These are phyloP conservation scores for Tricholoma furcatifolium DNA, from an alignment of 768 basidiomycete species.

Conservation along the genomic window DNA sequence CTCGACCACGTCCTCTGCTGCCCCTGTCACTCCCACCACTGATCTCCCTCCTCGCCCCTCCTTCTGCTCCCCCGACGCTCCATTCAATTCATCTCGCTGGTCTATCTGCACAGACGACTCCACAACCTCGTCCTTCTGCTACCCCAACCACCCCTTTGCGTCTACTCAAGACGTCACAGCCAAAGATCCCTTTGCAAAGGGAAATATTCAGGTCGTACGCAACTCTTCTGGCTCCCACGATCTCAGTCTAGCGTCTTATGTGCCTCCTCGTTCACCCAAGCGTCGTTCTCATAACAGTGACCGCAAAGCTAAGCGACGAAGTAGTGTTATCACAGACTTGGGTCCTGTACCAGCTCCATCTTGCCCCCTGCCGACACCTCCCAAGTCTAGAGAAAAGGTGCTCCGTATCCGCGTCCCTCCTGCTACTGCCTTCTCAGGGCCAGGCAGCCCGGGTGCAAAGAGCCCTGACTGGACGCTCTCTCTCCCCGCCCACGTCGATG, in stretches of 20 bases:
- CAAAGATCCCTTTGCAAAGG: constrained; percentile 26
- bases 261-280: not conserved
- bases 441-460: not conserved
- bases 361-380: not conserved
- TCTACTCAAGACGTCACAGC: constrained; percentile 3
- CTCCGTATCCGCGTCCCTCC: not conserved
- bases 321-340: not conserved
- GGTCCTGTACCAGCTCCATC: not conserved
- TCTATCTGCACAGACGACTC: constrained; percentile 18
- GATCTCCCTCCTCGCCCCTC: not conserved
- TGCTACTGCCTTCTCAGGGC: not conserved
- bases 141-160: constrained; percentile 16
- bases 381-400: not conserved
- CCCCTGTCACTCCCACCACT: not conserved
- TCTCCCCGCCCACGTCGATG: not conserved
- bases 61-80: not conserved
- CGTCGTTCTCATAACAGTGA: not conserved
- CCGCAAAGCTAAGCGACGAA: not conserved
- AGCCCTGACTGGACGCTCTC: constrained; percentile 13
- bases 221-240: constrained; percentile 12
- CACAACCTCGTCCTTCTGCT: constrained; percentile 4
- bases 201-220: constrained; percentile 21
- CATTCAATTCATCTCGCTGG: constrained; percentile 9
- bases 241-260: not conserved
- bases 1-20: constrained; percentile 6